phyloP scores from a whole-genome alignment of 2,329 filamentous ascomycete genomes.

The Xylariaceae sp. region DNA sequence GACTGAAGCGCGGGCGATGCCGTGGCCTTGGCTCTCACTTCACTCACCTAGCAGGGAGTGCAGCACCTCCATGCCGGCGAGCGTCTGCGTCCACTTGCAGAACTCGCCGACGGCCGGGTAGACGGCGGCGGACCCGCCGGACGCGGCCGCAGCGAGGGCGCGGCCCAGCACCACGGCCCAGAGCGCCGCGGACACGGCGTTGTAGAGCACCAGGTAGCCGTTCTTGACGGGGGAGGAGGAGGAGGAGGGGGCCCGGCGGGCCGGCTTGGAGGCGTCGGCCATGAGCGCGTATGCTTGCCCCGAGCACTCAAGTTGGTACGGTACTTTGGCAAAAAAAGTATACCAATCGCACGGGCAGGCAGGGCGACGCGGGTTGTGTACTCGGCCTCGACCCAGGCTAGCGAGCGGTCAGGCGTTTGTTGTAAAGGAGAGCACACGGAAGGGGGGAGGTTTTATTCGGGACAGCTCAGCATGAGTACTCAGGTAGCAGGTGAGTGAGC shows the following conservation, averaged over 20 bases:
- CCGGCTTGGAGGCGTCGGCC: slow-evolving; percentile 17
- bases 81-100: slow-evolving; percentile 73
- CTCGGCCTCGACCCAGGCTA: too few species aligned
- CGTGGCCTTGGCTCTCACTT: too few species aligned
- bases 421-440: not conserved
- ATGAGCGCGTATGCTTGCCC: slow-evolving; percentile 7
- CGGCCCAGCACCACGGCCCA: slow-evolving; percentile 74
- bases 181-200: slow-evolving; percentile 65
- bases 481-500: too few species aligned
- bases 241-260: slow-evolving; percentile 24
- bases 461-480: not conserved
- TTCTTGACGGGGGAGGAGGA: slow-evolving; percentile 47
- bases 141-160: slow-evolving; percentile 47
- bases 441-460: not conserved
- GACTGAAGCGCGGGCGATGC: too few species aligned
- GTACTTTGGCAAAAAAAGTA: too few species aligned
- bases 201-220: slow-evolving; percentile 79
- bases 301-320: too few species aligned
- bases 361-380: not conserved
- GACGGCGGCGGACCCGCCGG: slow-evolving; percentile 50
- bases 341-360: too few species aligned
- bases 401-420: too few species aligned
- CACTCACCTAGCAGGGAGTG: slow-evolving; percentile 68
- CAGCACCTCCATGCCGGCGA: slow-evolving; percentile 74
- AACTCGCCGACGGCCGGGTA: slow-evolving; percentile 58